A percentile compares a stretch with the other conserved stretches of the same genome.
phyloP scores from a whole-genome alignment of 805 yeast species.

The Cyberlindnera nakhonratchasimensis region DNA sequence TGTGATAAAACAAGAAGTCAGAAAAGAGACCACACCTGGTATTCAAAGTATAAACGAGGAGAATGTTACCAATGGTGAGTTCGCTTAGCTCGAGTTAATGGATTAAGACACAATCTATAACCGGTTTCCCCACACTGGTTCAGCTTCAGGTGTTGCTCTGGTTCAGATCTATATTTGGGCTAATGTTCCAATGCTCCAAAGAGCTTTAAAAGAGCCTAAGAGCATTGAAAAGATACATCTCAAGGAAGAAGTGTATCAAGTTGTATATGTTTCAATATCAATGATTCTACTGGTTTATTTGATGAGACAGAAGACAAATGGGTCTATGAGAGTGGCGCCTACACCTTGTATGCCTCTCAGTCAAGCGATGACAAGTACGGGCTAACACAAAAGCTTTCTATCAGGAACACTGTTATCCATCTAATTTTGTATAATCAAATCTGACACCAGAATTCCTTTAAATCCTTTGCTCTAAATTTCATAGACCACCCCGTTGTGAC shows the following conservation, averaged over 20 bases:
- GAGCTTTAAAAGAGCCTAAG: constrained; percentile 58
- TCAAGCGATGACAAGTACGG: constrained; percentile 28
- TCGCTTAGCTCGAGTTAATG: constrained; percentile 11
- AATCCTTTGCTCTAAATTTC: constrained; percentile 30
- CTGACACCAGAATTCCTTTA: constrained; percentile 29
- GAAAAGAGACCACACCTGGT: not conserved
- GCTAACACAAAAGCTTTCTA: constrained; percentile 13
- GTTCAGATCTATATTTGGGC: constrained; percentile 50
- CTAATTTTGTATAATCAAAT: too few species aligned
- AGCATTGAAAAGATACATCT: constrained; percentile 50
- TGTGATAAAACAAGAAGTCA: not conserved
- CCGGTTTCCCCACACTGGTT: constrained; percentile 46
- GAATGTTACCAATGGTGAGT: not conserved
- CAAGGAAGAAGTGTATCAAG: constrained; percentile 39
- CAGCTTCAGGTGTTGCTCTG: constrained; percentile 47
- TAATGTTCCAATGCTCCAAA: constrained; percentile 31
- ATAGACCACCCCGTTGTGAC: constrained; percentile 33
- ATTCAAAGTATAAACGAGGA: not conserved
- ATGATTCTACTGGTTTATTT: constrained; percentile 51
- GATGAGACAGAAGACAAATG: constrained; percentile 46
- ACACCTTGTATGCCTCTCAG: constrained; percentile 46
- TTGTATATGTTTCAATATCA: constrained; percentile 38
- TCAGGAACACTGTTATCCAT: constrained; percentile 5
- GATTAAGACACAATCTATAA: constrained; percentile 37
- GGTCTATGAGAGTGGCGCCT: constrained; percentile 48